Base-by-base conservation (phyloP, 2,329 filamentous ascomycete genomes). In the Ploettnerulaceae sp. region DNA sequence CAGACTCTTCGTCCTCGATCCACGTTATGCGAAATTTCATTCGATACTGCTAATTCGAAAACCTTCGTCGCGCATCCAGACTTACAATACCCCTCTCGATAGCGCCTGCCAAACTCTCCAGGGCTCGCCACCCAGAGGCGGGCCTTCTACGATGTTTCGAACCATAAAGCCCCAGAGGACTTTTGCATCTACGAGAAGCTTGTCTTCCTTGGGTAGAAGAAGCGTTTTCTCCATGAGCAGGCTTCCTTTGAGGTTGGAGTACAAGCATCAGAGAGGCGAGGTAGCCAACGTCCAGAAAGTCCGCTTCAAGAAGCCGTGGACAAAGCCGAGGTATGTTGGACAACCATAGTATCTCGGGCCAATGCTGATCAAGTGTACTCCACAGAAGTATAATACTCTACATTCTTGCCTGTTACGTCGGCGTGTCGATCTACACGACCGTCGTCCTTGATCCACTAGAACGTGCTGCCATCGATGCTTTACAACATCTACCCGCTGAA, bases 371-470 rank as follows among this genome's bases (percentile, higher is more conserved):
- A 14, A 21, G 31, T 20, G 22, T 6, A 7, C 21, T 20, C 4
- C 31, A 6, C 28, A 61, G 59, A 40, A 43, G 42, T 8, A 9
- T 67, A 14, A 39, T 67, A n/a, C 49, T 65, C 8, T 57, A 54
- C 5, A 47, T 63, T 29, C 65, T 69, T 33, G 51, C 66, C 2
- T 70, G 53, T 26, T 66, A 60, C 48, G 31, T 57, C 33, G 62
- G 68, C 52, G 74, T 64, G 55, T 60, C 69, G 26, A 57, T 73
- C 25, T 77, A 75, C 58, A 62, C 62, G 20, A 65, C 61, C 7
- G 57, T 71, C n/a, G 69, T 79, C 12, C 60, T 77, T 17, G 68
- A 68, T 43, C 71, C 72, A 1, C 51, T 78, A 2, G 61, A 67
- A 33, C 65, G 67, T 22, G 49, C 53, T 9, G 48, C 38, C n/a